Percentiles rank a stretch among this genome's conserved stretches.
Conservation (phyloP, 2,329 filamentous ascomycete genomes). For the Pestalotiopsis sp. region DNA sequence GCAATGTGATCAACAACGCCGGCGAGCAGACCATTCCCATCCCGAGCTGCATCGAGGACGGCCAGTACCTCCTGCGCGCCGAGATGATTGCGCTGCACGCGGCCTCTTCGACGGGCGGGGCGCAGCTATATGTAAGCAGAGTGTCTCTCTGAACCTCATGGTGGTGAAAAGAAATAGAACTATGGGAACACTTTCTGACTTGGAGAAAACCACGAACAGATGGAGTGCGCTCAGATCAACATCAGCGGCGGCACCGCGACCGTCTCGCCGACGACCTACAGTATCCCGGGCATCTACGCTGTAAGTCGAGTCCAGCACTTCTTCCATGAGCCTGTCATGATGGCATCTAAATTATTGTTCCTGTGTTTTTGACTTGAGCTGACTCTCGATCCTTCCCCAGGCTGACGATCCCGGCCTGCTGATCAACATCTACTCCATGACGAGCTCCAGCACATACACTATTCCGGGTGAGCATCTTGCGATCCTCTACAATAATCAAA, state of each 20-base stretch:
- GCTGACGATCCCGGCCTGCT: slow-evolving; percentile 36
- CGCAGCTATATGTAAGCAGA: slow-evolving; percentile 44
- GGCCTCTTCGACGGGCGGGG: slow-evolving; percentile 42
- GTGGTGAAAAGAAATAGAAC: not conserved
- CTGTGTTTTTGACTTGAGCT: no score
- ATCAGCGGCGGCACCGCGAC: slow-evolving; percentile 34
- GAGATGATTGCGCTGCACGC: slow-evolving; percentile 63
- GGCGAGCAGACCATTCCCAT: slow-evolving; percentile 53
- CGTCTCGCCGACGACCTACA: slow-evolving; percentile 33
- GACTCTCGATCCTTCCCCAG: slow-evolving; percentile 16
- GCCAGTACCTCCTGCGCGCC: slow-evolving; percentile 62
- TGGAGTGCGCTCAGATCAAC: slow-evolving; percentile 40
- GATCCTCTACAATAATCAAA: no score
- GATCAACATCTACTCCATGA: slow-evolving; percentile 38
- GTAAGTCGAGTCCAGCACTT: slow-evolving; percentile 19
- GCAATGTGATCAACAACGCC: slow-evolving; percentile 47
- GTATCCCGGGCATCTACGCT: slow-evolving; percentile 40
- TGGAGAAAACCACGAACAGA: slow-evolving; percentile 23
- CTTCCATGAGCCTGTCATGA: not conserved
- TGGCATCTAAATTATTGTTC: no score
- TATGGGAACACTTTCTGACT: not conserved
- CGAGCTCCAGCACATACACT: slow-evolving; percentile 29
- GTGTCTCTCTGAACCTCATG: slow-evolving; percentile 4
- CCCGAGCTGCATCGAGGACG: slow-evolving; percentile 52
- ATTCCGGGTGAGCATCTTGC: slow-evolving; percentile 31